Conservation (phyloP, 768 basidiomycete species). For the Tulasnella sp. region DNA sequence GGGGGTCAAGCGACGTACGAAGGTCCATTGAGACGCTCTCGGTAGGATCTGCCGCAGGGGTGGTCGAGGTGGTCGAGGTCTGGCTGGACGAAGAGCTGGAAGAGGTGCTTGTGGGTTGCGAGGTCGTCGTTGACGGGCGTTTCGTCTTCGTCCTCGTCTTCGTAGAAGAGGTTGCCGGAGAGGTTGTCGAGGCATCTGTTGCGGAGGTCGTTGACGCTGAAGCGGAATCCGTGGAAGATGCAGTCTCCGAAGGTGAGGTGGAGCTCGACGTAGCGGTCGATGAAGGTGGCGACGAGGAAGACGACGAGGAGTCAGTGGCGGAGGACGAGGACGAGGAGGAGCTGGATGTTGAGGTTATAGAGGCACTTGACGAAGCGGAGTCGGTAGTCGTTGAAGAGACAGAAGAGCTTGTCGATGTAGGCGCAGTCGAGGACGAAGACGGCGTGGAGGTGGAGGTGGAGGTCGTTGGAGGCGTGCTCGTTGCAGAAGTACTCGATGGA, state of each 20-base stretch:
- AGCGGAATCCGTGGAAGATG: neutral
- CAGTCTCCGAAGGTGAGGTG: neutral
- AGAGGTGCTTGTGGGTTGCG: neutral
- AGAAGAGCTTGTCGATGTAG: neutral
- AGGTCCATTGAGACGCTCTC: neutral
- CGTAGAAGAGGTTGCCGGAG: neutral
- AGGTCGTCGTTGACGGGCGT: neutral
- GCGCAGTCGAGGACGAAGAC: neutral
- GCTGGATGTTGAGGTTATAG: neutral
- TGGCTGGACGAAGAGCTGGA: neutral
- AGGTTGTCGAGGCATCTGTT: neutral
- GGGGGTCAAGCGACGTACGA: neutral
- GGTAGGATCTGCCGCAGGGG: neutral
- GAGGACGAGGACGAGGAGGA: neutral
- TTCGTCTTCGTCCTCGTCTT: neutral
- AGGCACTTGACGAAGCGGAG: neutral
- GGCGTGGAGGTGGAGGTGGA: neutral
- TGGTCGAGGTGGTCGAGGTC: neutral
- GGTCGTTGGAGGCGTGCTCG: neutral
- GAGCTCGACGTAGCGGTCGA: neutral
- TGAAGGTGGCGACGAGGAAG: neutral
- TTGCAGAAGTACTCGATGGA: neutral
- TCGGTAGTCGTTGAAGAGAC: neutral
- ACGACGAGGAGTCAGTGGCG: neutral
- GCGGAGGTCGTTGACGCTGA: neutral